A percentile compares a stretch with the other conserved stretches of the same genome.
Conservation (phyloP, 257 asterid species). For the Solanum pennellii region DNA sequence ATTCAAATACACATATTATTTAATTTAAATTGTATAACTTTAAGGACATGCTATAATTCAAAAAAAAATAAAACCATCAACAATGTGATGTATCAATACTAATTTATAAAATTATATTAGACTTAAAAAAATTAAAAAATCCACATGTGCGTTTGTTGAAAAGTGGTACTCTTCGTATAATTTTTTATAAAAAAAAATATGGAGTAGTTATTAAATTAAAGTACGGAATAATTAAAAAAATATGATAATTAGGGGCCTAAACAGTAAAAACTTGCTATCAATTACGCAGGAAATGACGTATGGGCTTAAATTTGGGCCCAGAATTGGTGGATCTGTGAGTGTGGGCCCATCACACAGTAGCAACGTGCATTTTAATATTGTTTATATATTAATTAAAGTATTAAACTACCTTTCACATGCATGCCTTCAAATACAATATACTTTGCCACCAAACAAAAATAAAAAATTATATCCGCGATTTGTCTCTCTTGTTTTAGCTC, state of each 20-base stretch:
- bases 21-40: neutral
- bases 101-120: neutral
- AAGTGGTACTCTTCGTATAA: neutral
- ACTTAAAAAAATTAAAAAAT: neutral
- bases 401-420: neutral
- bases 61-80: too few relatives aligned
- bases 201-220: neutral
- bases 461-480: too few relatives aligned
- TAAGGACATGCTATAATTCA: neutral
- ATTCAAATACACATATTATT: neutral
- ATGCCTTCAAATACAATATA: neutral
- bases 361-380: neutral
- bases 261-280: neutral
- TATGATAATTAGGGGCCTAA: neutral
- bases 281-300: neutral
- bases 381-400: neutral
- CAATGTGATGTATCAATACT: neutral
- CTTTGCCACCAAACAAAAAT: neutral
- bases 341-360: neutral
- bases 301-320: neutral
- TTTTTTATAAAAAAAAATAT: neutral
- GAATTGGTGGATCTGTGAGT: neutral
- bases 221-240: neutral
- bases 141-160: neutral
- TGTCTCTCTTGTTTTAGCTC: neutral